Percentiles rank a stretch among this genome's conserved stretches.
phyloP scores from a whole-genome alignment of 352 stramenopile species.

The Blastocystis hominis region DNA sequence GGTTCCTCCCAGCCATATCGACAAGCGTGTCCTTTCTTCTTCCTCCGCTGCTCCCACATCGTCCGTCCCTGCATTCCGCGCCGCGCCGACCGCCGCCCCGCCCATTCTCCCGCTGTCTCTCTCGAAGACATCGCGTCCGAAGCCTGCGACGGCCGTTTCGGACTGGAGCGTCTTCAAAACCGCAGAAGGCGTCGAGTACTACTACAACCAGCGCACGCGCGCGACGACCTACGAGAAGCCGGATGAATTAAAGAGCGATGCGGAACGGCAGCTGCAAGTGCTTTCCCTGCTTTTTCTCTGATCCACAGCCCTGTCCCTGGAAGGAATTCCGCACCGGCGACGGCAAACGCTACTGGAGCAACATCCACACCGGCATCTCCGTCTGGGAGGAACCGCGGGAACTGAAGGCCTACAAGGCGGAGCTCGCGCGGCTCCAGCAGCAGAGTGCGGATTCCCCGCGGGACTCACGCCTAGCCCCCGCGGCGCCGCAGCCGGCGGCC shows the following conservation, averaged over 20 bases:
- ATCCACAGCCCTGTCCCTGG: conserved; percentile 33
- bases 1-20: background rate
- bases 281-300: background rate
- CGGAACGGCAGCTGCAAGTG: background rate
- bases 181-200: conserved; percentile 20
- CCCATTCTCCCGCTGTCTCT: background rate
- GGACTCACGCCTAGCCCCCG: background rate
- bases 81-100: background rate
- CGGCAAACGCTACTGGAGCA: conserved; percentile 15
- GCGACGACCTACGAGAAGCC: conserved; percentile 46
- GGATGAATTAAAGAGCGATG: conserved; percentile 30
- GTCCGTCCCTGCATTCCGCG: background rate
- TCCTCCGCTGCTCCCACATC: background rate
- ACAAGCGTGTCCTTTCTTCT: background rate
- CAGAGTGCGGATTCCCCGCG: background rate
- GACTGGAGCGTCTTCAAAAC: conserved; percentile 30
- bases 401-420: conserved; percentile 1
- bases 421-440: background rate
- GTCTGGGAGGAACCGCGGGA: conserved; percentile 52
- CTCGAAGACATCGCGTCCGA: too few species aligned
- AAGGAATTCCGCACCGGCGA: conserved; percentile 44
- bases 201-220: conserved; percentile 40
- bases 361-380: background rate
- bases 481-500: too few species aligned
- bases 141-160: background rate